Base-by-base conservation (phyloP, 2,329 filamentous ascomycete species). In the Pseudogymnoascus sp. region DNA sequence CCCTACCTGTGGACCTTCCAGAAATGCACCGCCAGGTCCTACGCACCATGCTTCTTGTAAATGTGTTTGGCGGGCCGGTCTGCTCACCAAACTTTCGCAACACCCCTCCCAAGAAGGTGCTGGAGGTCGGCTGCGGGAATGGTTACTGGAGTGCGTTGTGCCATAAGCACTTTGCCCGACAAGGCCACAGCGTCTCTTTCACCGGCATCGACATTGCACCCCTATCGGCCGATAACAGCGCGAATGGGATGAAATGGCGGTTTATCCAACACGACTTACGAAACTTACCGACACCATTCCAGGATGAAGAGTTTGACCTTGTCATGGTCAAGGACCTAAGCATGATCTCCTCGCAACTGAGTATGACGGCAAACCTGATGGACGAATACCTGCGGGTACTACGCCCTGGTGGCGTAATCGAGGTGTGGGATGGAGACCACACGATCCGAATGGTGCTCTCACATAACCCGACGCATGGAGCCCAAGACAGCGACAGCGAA, bases 71-170 rank as follows among this genome's bases (percentile, higher is more conserved):
- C 48, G 85, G 85, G 9, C 89, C 91, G 0, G 82, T 94, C 62
- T 92, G 89, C 74, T 88, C 87, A 7, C 87, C 88, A 1, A 79
- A 79, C 31, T 81, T 90, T 61, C 77, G 80, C 45, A 80, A 84
- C 65, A 84, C 84, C 55, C 86, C 89, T 18, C 92, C 92, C 0
- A 82, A 81, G 69, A 87, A 86, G 66, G 87, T 97, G 29, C 80
- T 97, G 25, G 93, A 97, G 71, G 76, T 97, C 35, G 92, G 87
- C 31, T 97, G 93, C 73, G 92, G 92, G 15, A 88, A 88, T 18
- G 93, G 86, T 25, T 89, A 95, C 72, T 97, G 92, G 92, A 92
- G 89, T 68, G 87, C 89, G 75, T 86, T 91, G 78, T 95, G 90
- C 73, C 88, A 96, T 73, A 85, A 90, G 36, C 88, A 90, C 74